These are phyloP conservation scores for Hydrangea macrophylla DNA, from an alignment of 148 eudicot genomes.

Conservation along the genomic window DNA sequence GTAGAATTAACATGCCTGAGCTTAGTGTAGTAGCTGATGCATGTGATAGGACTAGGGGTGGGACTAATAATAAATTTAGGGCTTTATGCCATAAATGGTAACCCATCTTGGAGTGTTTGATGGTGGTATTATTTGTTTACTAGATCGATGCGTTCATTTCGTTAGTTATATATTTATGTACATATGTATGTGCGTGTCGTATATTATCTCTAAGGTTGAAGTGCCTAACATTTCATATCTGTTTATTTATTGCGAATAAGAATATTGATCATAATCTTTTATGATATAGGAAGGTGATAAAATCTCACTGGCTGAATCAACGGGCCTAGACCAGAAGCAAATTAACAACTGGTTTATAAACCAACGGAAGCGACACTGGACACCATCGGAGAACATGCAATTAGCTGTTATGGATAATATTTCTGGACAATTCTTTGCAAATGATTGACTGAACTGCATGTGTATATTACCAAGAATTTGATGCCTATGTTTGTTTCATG, in stretches of 20 bases:
- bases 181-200: neutral
- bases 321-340: constrained; percentile 92
- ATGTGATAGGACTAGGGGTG: too few relatives aligned
- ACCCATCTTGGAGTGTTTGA: too few relatives aligned
- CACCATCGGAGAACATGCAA: constrained; percentile 83
- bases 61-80: too few relatives aligned
- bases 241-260: too few relatives aligned
- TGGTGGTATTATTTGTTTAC: too few relatives aligned
- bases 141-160: neutral
- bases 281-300: constrained; percentile 77
- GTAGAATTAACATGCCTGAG: too few relatives aligned
- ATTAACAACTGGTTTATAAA: constrained; percentile 97
- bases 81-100: too few relatives aligned
- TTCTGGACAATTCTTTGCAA: constrained; percentile 50
- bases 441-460: constrained; percentile 28
- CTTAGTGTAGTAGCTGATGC: too few relatives aligned
- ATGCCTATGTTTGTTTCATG: neutral
- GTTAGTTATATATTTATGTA: neutral
- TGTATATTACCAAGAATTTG: neutral
- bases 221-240: neutral
- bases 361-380: constrained; percentile 96
- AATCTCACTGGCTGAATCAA: constrained; percentile 66
- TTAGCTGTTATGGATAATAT: constrained; percentile 63
- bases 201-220: neutral
- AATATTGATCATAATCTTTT: neutral